Base-by-base conservation (phyloP, 345 rosid species). In the Odontarrhena argentea region DNA sequence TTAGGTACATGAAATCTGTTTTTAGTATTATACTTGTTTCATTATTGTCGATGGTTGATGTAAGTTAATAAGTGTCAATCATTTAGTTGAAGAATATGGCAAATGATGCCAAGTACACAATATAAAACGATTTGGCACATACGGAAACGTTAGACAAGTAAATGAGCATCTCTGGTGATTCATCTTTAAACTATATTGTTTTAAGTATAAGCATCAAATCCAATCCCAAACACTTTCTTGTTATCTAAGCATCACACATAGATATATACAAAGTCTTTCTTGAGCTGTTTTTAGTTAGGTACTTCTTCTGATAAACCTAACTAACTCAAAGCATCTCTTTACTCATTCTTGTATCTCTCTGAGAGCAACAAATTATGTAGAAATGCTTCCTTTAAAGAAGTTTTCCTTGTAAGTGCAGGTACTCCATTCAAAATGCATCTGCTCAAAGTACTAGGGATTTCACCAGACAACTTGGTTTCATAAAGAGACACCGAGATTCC, bases 51-150 rank as follows among this genome's bases (percentile, higher is more conserved):
- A 43, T 52, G 55, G 8, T 52, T 42, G 10, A 12, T 63, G 26
- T 69, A 58, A 1, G 25, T 13, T 36, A 25, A 66, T 24, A 63
- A 47, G 14, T 46, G 14, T 40, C 51, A 71, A 46, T 71, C 48
- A 55, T 63, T 71, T 8, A 37, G 2, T 15, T 55, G 14, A 12
- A 46, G 50, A 46, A 54, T 62, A 63, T 41, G 50, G 56, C 60
- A 32, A 9, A 60, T 42, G 45, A 60, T 68, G 35, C 35, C 35
- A 49, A 12, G 15, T 12, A 59, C 50, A 59, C 50, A 15, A 8
- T 40, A 15, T 18, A 1, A 41, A 13, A 40, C 50, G 7, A 10
- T 35, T 15, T 14, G 46, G 52, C 2, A 44, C 55, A 24, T 55
- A 35, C 3, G 37, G 43, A 13, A 8, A 18, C 54, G 55, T 45